A percentile compares a stretch with the other conserved stretches of the same genome.
Evolutionary conservation across 768 basidiomycete species (phyloP).

Genomic region (Mycena belliarum): DNA sequence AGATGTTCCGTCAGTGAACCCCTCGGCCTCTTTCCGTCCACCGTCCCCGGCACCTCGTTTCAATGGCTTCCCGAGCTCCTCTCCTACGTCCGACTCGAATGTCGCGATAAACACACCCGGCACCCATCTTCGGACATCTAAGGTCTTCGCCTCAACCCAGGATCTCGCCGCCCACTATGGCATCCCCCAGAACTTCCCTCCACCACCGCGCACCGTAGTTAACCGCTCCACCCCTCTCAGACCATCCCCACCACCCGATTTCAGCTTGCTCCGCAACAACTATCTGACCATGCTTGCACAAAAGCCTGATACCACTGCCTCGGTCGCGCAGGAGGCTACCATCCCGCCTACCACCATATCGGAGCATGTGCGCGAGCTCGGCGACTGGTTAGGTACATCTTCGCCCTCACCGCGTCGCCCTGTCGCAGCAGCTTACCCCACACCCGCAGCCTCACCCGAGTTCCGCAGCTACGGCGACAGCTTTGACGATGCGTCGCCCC

Average conservation of each 20-base stretch:
- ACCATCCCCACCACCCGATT: slow-evolving; percentile 29
- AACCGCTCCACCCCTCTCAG: slow-evolving; percentile 34
- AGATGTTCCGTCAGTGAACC: slow-evolving; percentile 19
- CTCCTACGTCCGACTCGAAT: slow-evolving; percentile 34
- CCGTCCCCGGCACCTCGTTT: slow-evolving; percentile 22
- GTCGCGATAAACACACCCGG: slow-evolving; percentile 40
- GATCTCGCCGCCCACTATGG: slow-evolving; percentile 56
- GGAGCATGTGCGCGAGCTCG: not conserved
- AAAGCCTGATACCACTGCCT: slow-evolving; percentile 26
- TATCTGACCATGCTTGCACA: slow-evolving; percentile 51
- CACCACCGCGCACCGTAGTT: slow-evolving; percentile 45
- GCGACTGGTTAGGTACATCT: slow-evolving; percentile 9
- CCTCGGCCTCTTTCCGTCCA: slow-evolving; percentile 14
- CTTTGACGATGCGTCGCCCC: slow-evolving; percentile 2
- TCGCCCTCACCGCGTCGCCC: not conserved
- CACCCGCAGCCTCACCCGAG: slow-evolving; percentile 20
- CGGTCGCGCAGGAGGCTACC: slow-evolving; percentile 7
- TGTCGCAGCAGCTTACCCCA: not conserved
- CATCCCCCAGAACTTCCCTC: slow-evolving; percentile 50
- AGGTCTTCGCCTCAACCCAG: slow-evolving; percentile 38
- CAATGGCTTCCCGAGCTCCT: slow-evolving; percentile 22
- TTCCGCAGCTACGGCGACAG: slow-evolving; percentile 16
- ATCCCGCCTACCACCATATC: not conserved
- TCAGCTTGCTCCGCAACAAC: slow-evolving; percentile 37
- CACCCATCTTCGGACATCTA: slow-evolving; percentile 12